phyloP scores from a whole-genome alignment of 2,329 filamentous ascomycete genomes.

The Aspergillus ruber region DNA sequence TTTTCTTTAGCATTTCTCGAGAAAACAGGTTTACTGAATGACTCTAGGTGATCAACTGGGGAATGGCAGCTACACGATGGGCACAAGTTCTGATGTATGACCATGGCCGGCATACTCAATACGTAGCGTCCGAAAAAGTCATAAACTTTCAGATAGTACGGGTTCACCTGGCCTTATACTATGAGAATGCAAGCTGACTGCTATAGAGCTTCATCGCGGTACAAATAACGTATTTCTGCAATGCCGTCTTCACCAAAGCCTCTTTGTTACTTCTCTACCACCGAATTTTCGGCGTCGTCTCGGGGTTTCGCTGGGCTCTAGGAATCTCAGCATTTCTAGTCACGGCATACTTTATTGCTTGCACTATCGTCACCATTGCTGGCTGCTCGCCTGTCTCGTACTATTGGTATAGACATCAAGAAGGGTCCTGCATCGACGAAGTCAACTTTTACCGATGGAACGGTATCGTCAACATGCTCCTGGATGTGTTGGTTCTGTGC shows the following conservation, averaged over 20 bases:
- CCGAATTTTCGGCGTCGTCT: slow-evolving; percentile 22
- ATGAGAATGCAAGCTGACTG: not conserved
- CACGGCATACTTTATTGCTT: slow-evolving; percentile 16
- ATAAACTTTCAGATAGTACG: slow-evolving; percentile 16
- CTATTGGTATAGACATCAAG: slow-evolving; percentile 12
- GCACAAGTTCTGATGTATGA: slow-evolving; percentile 10
- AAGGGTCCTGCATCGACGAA: slow-evolving; percentile 16
- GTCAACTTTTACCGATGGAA: slow-evolving; percentile 20
- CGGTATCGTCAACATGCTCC: slow-evolving; percentile 18
- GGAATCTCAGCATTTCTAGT: slow-evolving; percentile 10
- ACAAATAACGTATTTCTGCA: slow-evolving; percentile 19
- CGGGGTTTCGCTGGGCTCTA: slow-evolving; percentile 16
- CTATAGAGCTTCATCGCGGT: slow-evolving; percentile 18
- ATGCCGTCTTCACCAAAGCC: slow-evolving; percentile 19
- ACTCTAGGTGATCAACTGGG: slow-evolving; percentile 17
- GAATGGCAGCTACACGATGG: slow-evolving; percentile 16
- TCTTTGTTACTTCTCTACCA: slow-evolving; percentile 23
- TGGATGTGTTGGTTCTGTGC: slow-evolving; percentile 20
- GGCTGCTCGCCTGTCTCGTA: slow-evolving; percentile 18
- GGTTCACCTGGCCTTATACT: not conserved
- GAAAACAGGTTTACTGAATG: not conserved
- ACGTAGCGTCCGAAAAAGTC: slow-evolving; percentile 8
- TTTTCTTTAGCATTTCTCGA: not conserved
- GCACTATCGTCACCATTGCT: slow-evolving; percentile 12
- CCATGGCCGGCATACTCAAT: slow-evolving; percentile 12